Evolutionary conservation across 2,329 filamentous ascomycete genomes (phyloP).

Genomic region (Fusarium cicatricum): DNA sequence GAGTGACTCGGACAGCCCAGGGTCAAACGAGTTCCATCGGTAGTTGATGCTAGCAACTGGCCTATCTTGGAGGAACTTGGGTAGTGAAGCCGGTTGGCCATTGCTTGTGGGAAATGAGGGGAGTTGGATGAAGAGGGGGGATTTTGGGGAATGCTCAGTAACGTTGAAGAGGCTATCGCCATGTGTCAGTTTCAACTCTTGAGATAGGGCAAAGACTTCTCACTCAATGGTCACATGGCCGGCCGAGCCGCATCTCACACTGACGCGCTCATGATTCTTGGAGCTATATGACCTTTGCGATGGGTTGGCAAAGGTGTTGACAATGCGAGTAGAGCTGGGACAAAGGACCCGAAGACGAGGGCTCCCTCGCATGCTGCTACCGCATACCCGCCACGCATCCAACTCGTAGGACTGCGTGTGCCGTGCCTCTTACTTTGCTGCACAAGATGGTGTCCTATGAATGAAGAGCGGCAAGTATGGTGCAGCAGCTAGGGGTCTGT

Average conservation of each 20-base stretch:
- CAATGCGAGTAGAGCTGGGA: conserved; percentile 18
- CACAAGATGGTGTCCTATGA: not conserved
- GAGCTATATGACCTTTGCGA: conserved; percentile 33
- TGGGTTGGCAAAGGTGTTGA: not conserved
- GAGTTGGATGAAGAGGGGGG: conserved; percentile 63
- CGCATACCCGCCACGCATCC: conserved; percentile 17
- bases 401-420: not conserved
- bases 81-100: conserved; percentile 43
- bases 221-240: conserved; percentile 62
- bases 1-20: conserved; percentile 27
- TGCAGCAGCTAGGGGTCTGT: not conserved
- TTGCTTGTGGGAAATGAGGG: conserved; percentile 55
- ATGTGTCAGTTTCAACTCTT: conserved; percentile 25
- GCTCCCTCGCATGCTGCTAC: conserved; percentile 39
- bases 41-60: conserved; percentile 67
- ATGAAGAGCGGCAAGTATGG: not conserved
- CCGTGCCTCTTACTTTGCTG: not conserved
- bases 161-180: conserved; percentile 59
- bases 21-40: conserved; percentile 56
- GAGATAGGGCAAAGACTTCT: conserved; percentile 30
- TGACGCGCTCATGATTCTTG: conserved; percentile 50
- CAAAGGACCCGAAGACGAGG: conserved; percentile 19
- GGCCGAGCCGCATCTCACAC: conserved; percentile 58
- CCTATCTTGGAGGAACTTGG: conserved; percentile 52
- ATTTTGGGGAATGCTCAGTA: conserved; percentile 44